A percentile compares a stretch with the other conserved stretches of the same genome.
Conservation (phyloP, 2,329 filamentous ascomycete genomes). For the Colletotrichum paranaense region DNA sequence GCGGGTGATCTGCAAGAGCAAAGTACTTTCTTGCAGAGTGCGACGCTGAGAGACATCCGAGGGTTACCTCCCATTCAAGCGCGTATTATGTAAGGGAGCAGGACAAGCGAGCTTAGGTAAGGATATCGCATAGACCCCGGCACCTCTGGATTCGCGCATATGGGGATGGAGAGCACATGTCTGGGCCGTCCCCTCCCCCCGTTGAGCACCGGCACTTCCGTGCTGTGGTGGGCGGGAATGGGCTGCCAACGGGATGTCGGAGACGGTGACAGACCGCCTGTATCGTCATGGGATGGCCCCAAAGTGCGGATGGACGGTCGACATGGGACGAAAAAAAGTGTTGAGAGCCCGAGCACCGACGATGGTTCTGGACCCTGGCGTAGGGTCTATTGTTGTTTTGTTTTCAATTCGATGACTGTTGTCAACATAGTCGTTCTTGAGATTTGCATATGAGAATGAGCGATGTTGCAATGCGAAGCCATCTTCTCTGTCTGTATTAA, state of each 20-base stretch:
- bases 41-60: background rate
- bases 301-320: background rate
- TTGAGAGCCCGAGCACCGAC: background rate
- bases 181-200: background rate
- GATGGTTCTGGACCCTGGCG: background rate
- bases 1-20: constrained; percentile 7
- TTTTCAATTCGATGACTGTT: background rate
- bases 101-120: background rate
- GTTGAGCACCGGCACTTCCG: constrained; percentile 11
- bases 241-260: background rate
- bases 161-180: background rate
- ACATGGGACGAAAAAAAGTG: constrained; percentile 13
- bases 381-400: background rate
- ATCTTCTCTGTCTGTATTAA: background rate
- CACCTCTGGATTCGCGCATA: background rate
- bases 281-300: background rate
- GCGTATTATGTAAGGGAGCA: background rate
- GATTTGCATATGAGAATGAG: background rate
- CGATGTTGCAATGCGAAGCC: background rate
- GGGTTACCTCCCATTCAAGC: background rate
- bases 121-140: background rate
- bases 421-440: too few relatives aligned
- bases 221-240: background rate
- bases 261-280: constrained; percentile 11
- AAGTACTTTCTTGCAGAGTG: background rate